Percentiles rank a stretch among this genome's conserved stretches.
phyloP scores from a whole-genome alignment of 257 asterid genomes.

The Gentiana macrophylla region DNA sequence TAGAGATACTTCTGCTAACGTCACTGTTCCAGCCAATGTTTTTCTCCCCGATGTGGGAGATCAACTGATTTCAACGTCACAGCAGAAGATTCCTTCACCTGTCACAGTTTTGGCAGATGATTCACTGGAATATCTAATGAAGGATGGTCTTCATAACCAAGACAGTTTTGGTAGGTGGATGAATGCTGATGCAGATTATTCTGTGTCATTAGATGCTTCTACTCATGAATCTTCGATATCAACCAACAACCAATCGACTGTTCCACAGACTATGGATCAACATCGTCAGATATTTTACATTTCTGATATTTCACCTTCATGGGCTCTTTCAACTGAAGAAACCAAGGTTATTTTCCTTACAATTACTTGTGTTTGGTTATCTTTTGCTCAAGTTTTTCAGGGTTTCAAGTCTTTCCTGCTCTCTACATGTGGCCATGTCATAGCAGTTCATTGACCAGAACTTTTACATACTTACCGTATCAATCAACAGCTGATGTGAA shows the following conservation, averaged over 20 bases:
- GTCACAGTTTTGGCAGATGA: constrained; percentile 22
- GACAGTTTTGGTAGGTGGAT: constrained; percentile 73
- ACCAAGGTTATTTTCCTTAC: constrained; percentile 50
- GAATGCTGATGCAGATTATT: constrained; percentile 35
- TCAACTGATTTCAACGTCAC: constrained; percentile 27
- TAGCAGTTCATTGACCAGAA: too few relatives aligned
- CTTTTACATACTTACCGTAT: too few relatives aligned
- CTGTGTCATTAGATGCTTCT: constrained; percentile 39
- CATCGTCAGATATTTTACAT: constrained; percentile 43
- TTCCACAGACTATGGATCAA: constrained; percentile 22
- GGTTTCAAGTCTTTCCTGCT: too few relatives aligned
- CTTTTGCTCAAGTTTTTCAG: too few relatives aligned
- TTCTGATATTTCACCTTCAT: constrained; percentile 70
- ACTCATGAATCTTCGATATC: constrained; percentile 36
- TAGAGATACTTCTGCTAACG: constrained; percentile 17
- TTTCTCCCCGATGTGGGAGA: constrained; percentile 30
- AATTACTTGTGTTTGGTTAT: too few relatives aligned
- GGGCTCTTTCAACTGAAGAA: constrained; percentile 73
- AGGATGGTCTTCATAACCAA: constrained; percentile 46
- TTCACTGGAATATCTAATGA: constrained; percentile 21
- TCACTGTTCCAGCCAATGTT: constrained; percentile 22
- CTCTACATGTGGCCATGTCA: too few relatives aligned
- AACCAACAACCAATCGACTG: constrained; percentile 27
- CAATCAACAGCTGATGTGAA: too few relatives aligned
- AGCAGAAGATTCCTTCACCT: constrained; percentile 26